phyloP scores from a whole-genome alignment of 2,329 filamentous ascomycete species.

The Seiridium cupressi region DNA sequence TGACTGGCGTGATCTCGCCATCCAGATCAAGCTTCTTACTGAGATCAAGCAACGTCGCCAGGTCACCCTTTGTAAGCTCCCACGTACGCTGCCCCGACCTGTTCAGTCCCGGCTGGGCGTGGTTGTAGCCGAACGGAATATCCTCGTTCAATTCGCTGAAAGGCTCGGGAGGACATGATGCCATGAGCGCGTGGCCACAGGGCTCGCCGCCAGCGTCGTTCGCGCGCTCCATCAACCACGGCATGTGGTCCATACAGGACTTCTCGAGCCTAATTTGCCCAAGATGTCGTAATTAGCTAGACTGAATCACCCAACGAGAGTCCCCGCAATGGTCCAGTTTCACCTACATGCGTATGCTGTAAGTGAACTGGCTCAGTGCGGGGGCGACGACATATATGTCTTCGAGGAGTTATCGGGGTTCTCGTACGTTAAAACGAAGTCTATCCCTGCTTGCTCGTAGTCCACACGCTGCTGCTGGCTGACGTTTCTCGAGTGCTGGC shows the following conservation, averaged over 20 bases:
- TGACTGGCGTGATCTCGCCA: constrained; percentile 90
- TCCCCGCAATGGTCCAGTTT: neutral
- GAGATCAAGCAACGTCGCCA: constrained; percentile 79
- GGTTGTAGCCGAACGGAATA: constrained; percentile 50
- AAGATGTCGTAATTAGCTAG: constrained; percentile 43
- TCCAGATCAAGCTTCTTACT: constrained; percentile 81
- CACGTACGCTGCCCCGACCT: constrained; percentile 68
- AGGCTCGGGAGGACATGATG: constrained; percentile 76
- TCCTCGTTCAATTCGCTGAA: constrained; percentile 48
- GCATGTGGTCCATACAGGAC: constrained; percentile 89
- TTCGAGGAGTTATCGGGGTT: constrained; percentile 50
- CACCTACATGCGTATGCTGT: neutral
- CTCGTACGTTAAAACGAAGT: constrained; percentile 89
- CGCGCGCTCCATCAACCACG: constrained; percentile 67
- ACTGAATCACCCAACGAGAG: constrained; percentile 17
- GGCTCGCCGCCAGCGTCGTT: constrained; percentile 62
- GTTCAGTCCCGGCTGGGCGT: constrained; percentile 27
- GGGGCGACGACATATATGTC: constrained; percentile 66
- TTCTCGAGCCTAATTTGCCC: constrained; percentile 72
- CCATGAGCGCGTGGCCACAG: constrained; percentile 92
- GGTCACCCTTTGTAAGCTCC: constrained; percentile 72
- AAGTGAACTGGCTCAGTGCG: constrained; percentile 38
- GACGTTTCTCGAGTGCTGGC: constrained; percentile 25
- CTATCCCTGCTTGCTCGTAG: constrained; percentile 81
- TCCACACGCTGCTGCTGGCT: constrained; percentile 47